Percentiles rank a stretch among this genome's conserved stretches.
Evolutionary conservation across 352 stramenopile species (phyloP).

Genomic region (Blastocystis sp.): DNA sequence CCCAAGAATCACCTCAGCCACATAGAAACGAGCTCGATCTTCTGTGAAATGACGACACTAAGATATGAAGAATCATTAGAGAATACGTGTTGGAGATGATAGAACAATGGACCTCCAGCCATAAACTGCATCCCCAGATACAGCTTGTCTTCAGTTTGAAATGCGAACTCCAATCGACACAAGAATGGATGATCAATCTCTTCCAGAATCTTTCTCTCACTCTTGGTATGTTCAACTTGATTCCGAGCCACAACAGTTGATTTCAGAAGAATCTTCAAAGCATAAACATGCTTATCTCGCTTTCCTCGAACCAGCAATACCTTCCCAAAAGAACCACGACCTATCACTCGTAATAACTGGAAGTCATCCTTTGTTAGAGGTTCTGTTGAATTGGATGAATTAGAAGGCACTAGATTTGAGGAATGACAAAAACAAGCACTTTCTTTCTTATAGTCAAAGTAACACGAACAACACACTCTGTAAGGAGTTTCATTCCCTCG

Average conservation of each 20-base stretch:
- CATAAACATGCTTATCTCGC: slow-evolving; percentile 72
- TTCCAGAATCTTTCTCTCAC: slow-evolving; percentile 85
- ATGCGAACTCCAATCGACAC: slow-evolving; percentile 88
- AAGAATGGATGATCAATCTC: slow-evolving; percentile 92
- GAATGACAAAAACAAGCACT: slow-evolving; percentile 69
- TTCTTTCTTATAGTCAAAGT: slow-evolving; percentile 74
- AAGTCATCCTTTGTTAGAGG: slow-evolving; percentile 77
- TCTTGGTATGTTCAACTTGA: slow-evolving; percentile 90
- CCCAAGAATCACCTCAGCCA: slow-evolving; percentile 82
- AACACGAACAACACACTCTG: slow-evolving; percentile 77
- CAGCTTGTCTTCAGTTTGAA: slow-evolving; percentile 88
- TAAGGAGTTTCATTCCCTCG: slow-evolving; percentile 75
- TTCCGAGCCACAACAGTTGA: slow-evolving; percentile 83
- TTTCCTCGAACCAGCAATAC: slow-evolving; percentile 87
- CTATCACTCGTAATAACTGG: slow-evolving; percentile 85
- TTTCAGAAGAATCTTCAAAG: slow-evolving; percentile 82
- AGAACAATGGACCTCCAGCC: slow-evolving; percentile 89
- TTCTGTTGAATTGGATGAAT: neutral
- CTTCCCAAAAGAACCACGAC: slow-evolving; percentile 87
- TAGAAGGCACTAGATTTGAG: neutral
- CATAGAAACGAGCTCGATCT: slow-evolving; percentile 83
- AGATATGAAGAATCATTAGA: neutral
- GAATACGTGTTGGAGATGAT: slow-evolving; percentile 86
- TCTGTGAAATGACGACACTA: slow-evolving; percentile 79
- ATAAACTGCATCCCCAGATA: slow-evolving; percentile 96